Conservation (phyloP, 257 asterid species). For the Fraxinus pennsylvanica region DNA sequence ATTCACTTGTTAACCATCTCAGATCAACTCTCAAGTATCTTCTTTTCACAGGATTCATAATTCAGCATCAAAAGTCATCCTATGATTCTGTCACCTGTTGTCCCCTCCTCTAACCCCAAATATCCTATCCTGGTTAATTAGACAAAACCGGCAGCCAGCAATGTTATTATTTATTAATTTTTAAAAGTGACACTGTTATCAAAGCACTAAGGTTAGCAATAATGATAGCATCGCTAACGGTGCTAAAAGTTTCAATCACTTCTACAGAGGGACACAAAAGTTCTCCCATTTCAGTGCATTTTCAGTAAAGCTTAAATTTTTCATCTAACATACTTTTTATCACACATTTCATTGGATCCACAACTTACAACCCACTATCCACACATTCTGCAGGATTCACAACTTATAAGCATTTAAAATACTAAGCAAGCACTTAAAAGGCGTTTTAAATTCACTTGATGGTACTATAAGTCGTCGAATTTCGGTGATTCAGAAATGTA, state of each 20-base stretch:
- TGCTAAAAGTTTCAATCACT: neutral
- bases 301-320: too few relatives aligned
- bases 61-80: neutral
- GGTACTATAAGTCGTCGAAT: neutral
- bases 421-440: neutral
- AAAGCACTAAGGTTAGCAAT: conserved; percentile 2
- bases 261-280: neutral
- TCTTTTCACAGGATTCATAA: neutral
- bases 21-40: conserved; percentile 14
- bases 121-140: neutral
- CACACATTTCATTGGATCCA: too few relatives aligned
- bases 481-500: neutral
- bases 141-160: neutral
- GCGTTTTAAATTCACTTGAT: neutral
- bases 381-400: too few relatives aligned
- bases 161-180: neutral
- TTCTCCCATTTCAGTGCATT: neutral
- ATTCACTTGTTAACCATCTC: neutral
- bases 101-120: neutral
- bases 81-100: neutral
- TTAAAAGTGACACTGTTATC: neutral
- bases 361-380: too few relatives aligned
- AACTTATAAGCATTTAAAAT: too few relatives aligned
- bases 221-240: neutral
- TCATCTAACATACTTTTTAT: too few relatives aligned